Percentiles rank a stretch among this genome's conserved stretches.
Evolutionary conservation across 257 asterid genomes (phyloP).

Genomic region (Cynanchum wilfordii): DNA sequence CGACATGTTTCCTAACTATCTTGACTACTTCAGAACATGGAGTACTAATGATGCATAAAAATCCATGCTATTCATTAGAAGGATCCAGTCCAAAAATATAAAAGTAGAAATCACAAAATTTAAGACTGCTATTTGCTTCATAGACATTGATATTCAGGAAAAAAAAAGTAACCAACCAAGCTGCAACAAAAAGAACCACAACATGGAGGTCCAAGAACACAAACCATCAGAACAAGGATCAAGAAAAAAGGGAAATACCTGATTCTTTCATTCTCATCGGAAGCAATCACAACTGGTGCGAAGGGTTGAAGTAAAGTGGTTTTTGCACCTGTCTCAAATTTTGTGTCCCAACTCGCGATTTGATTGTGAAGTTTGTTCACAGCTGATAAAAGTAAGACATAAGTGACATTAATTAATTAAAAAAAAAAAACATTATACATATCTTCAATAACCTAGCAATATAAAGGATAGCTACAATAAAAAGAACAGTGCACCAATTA

Average conservation of each 20-base stretch:
- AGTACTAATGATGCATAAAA: not conserved
- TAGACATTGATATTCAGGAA: not conserved
- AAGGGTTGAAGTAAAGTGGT: slow-evolving; percentile 80
- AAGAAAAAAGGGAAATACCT: slow-evolving; percentile 37
- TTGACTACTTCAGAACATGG: not conserved
- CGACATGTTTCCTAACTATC: not conserved
- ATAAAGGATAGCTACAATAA: not conserved
- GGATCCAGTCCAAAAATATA: not conserved
- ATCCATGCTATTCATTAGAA: too few relatives aligned
- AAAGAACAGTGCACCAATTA: not conserved
- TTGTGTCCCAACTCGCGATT: slow-evolving; percentile 98
- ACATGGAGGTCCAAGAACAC: not conserved
- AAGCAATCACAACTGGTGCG: slow-evolving; percentile 80
- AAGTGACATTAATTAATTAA: not conserved
- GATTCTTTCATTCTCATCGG: slow-evolving; percentile 85
- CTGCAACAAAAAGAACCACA: not conserved
- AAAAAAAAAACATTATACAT: not conserved
- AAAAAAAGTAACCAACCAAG: not conserved
- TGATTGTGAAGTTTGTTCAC: slow-evolving; percentile 75
- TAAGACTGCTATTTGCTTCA: not conserved
- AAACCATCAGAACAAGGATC: not conserved
- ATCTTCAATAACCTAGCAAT: not conserved
- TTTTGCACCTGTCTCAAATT: slow-evolving; percentile 80
- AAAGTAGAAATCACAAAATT: not conserved
- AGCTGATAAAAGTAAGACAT: slow-evolving; percentile 42